Evolutionary conservation across 2,329 filamentous ascomycete genomes (phyloP).

Genomic region (Nannizzia gypsea): DNA sequence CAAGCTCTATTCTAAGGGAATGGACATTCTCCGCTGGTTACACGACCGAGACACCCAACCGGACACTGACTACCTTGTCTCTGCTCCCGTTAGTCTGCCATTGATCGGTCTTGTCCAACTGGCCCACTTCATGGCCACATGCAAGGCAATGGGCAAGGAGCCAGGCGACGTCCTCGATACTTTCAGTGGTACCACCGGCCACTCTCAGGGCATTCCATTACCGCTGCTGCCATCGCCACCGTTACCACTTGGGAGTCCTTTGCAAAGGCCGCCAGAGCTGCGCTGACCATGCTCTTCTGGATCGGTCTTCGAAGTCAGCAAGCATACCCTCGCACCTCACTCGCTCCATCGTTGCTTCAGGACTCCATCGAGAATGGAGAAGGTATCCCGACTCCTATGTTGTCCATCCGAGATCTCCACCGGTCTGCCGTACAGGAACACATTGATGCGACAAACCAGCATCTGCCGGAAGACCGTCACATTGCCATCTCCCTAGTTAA

Average conservation of each 20-base stretch:
- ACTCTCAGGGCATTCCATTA: constrained; percentile 94
- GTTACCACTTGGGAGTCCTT: constrained; percentile 91
- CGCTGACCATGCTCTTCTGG: constrained; percentile 93
- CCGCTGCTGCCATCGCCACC: constrained; percentile 81
- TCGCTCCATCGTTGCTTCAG: constrained; percentile 79
- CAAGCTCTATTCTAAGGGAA: constrained; percentile 94
- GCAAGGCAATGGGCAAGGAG: constrained; percentile 77
- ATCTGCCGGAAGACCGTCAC: constrained; percentile 82
- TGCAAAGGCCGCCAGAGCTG: constrained; percentile 62
- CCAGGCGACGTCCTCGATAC: constrained; percentile 78
- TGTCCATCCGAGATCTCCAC: constrained; percentile 89
- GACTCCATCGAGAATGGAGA: constrained; percentile 92
- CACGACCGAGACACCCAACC: constrained; percentile 80
- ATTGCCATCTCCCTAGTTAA: constrained; percentile 94
- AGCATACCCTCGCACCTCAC: constrained; percentile 86
- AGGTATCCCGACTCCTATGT: constrained; percentile 91
- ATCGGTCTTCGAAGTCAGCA: constrained; percentile 95
- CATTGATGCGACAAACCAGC: constrained; percentile 92
- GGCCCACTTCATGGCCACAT: constrained; percentile 89
- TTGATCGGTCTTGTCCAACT: constrained; percentile 93
- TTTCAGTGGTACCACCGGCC: constrained; percentile 79
- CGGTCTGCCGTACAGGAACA: constrained; percentile 85
- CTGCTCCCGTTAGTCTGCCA: constrained; percentile 88
- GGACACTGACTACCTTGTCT: constrained; percentile 87
- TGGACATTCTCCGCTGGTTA: constrained; percentile 90